A percentile compares a stretch with the other conserved stretches of the same genome.
These are phyloP conservation scores for Oryza officinalis DNA, from an alignment of 176 grass and related monocot genomes.

Conservation along the genomic window DNA sequence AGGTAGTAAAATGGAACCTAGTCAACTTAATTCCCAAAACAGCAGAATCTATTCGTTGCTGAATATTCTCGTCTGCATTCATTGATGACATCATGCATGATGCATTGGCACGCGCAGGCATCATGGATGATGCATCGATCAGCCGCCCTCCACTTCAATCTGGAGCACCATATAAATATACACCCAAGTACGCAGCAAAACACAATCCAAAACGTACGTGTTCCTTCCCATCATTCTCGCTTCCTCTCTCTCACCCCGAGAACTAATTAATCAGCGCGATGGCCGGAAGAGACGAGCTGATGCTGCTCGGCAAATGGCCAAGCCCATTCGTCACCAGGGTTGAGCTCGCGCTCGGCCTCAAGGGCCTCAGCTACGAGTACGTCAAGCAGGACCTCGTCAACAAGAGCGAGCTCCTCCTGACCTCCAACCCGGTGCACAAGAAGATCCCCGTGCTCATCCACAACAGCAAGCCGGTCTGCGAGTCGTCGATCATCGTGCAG, in stretches of 20 bases:
- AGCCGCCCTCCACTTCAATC: neutral
- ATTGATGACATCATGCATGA: neutral
- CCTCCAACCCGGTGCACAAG: slow-evolving; percentile 65
- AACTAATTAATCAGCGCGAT: neutral
- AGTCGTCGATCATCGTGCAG: slow-evolving; percentile 64
- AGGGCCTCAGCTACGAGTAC: slow-evolving; percentile 59
- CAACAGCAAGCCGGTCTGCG: slow-evolving; percentile 43
- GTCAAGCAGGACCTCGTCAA: slow-evolving; percentile 41
- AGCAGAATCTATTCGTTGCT: too few species aligned
- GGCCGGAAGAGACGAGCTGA: slow-evolving; percentile 30
- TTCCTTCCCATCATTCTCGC: neutral
- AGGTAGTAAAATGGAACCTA: too few species aligned
- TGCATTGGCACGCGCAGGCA: too few species aligned
- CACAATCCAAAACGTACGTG: neutral
- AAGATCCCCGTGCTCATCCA: slow-evolving; percentile 75
- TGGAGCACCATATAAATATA: neutral
- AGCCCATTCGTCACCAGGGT: slow-evolving; percentile 43
- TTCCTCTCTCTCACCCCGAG: too few species aligned
- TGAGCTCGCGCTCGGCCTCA: slow-evolving; percentile 50
- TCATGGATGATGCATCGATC: neutral
- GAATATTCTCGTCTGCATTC: neutral
- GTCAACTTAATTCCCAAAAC: too few species aligned
- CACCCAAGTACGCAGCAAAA: neutral
- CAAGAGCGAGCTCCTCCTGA: slow-evolving; percentile 64
- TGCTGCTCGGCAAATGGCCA: slow-evolving; percentile 36